Percentiles rank a stretch among this genome's conserved stretches.
Evolutionary conservation across 2,329 filamentous ascomycete species (phyloP).

Genomic region (Seiridium unicorne): DNA sequence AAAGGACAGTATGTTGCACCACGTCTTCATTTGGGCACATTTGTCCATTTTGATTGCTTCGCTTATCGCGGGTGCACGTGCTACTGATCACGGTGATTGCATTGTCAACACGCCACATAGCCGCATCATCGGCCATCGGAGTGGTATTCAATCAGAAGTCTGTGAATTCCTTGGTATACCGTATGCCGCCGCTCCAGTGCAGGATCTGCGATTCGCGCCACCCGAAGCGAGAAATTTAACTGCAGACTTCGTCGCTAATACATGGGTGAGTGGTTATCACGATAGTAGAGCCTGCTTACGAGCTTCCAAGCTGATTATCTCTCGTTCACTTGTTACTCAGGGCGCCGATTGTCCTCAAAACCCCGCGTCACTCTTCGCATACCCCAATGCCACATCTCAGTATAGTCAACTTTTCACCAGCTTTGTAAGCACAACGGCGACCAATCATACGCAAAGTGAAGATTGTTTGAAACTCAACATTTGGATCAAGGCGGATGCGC

Average conservation of each 20-base stretch:
- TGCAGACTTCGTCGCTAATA: background rate
- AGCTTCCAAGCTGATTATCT: too few species aligned
- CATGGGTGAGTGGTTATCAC: background rate
- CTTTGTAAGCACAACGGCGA: conserved; percentile 2
- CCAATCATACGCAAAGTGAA: conserved; percentile 11
- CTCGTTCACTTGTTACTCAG: background rate
- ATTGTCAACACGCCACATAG: background rate
- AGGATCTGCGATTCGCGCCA: background rate
- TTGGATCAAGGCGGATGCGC: conserved; percentile 12
- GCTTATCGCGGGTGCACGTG: background rate
- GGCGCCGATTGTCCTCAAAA: conserved; percentile 7
- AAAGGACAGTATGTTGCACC: too few species aligned
- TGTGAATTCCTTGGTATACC: conserved; percentile 7
- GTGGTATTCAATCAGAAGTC: background rate
- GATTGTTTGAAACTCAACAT: conserved; percentile 21
- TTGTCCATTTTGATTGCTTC: background rate
- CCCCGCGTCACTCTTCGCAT: background rate
- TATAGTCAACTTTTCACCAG: background rate
- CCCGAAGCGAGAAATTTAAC: background rate
- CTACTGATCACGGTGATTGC: background rate
- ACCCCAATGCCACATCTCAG: conserved; percentile 3
- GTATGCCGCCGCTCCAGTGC: conserved; percentile 4
- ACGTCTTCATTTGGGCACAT: too few species aligned
- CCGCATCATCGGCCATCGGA: conserved; percentile 1
- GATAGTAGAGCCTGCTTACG: background rate